A percentile compares a stretch with the other conserved stretches of the same genome.
Evolutionary conservation across 352 stramenopile genomes (phyloP).

Genomic region (Discostella stelligera): DNA sequence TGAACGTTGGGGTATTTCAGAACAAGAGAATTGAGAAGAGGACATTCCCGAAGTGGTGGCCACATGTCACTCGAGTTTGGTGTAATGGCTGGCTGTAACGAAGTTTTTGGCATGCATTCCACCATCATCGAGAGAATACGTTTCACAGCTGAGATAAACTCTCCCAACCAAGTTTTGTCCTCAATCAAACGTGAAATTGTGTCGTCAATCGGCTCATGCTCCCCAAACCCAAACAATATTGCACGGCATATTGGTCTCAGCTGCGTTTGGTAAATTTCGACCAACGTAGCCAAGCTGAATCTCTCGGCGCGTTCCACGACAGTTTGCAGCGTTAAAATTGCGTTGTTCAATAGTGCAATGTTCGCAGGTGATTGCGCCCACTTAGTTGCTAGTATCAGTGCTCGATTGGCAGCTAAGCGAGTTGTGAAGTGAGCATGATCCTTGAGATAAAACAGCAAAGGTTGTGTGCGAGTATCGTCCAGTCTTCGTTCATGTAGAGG

Average conservation of each 20-base stretch:
- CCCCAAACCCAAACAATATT: conserved; percentile 70
- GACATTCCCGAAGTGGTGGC: conserved; percentile 55
- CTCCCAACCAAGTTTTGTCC: conserved; percentile 49
- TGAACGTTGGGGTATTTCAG: conserved; percentile 38
- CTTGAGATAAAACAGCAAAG: conserved; percentile 54
- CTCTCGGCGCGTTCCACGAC: conserved; percentile 42
- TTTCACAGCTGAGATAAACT: conserved; percentile 52
- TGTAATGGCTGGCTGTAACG: conserved; percentile 3
- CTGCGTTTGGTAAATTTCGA: conserved; percentile 68
- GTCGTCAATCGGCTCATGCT: conserved; percentile 59
- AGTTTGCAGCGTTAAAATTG: conserved; percentile 50
- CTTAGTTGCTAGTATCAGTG: conserved; percentile 54
- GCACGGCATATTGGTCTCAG: conserved; percentile 66
- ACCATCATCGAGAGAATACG: conserved; percentile 55
- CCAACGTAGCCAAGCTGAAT: conserved; percentile 35
- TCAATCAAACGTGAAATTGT: conserved; percentile 55
- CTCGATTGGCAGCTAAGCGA: conserved; percentile 61
- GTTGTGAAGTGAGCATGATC: conserved; percentile 38
- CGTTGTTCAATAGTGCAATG: conserved; percentile 49
- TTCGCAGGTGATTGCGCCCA: conserved; percentile 57
- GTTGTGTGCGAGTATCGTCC: conserved; percentile 31
- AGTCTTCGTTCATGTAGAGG: conserved; percentile 8
- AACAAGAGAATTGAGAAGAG: conserved; percentile 53
- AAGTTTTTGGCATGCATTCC: conserved; percentile 42
- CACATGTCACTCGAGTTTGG: conserved; percentile 33